These are phyloP conservation scores for Saturnispora zaruensis DNA, from an alignment of 805 yeast species.

Conservation along the genomic window DNA sequence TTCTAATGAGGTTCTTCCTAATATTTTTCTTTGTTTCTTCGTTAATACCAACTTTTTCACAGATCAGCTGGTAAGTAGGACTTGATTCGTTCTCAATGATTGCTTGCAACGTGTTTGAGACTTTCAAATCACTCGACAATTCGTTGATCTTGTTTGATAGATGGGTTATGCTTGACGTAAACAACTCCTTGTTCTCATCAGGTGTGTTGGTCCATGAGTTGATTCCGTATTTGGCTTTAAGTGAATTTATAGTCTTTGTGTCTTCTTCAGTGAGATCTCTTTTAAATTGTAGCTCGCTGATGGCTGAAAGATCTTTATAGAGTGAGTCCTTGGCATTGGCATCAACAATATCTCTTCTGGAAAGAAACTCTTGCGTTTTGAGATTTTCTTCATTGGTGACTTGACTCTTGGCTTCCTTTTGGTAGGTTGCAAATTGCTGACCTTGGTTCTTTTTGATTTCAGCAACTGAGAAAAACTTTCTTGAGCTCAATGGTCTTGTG, in stretches of 20 bases:
- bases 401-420: slow-evolving; percentile 57
- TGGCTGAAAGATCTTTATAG: slow-evolving; percentile 25
- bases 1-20: slow-evolving; percentile 65
- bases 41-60: slow-evolving; percentile 28
- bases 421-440: slow-evolving; percentile 80
- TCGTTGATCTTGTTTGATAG: slow-evolving; percentile 18
- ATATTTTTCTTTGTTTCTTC: slow-evolving; percentile 43
- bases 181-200: slow-evolving; percentile 22
- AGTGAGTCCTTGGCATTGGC: slow-evolving; percentile 18
- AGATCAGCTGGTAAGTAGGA: slow-evolving; percentile 30
- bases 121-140: slow-evolving; percentile 16
- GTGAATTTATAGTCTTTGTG: slow-evolving; percentile 28
- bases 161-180: slow-evolving; percentile 20
- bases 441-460: slow-evolving; percentile 86
- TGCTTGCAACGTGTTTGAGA: slow-evolving; percentile 14
- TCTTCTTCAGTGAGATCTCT: slow-evolving; percentile 25
- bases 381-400: slow-evolving; percentile 59
- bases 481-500: slow-evolving; percentile 74
- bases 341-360: slow-evolving; percentile 34
- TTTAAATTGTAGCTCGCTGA: slow-evolving; percentile 16
- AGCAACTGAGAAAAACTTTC: slow-evolving; percentile 83
- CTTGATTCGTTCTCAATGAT: slow-evolving; percentile 25
- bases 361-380: slow-evolving; percentile 46
- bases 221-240: slow-evolving; percentile 28
- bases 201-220: slow-evolving; percentile 20